A percentile compares a stretch with the other conserved stretches of the same genome.
Evolutionary conservation across 116 monocot genomes (phyloP).

Genomic region (Papilionanthe hybrid): DNA sequence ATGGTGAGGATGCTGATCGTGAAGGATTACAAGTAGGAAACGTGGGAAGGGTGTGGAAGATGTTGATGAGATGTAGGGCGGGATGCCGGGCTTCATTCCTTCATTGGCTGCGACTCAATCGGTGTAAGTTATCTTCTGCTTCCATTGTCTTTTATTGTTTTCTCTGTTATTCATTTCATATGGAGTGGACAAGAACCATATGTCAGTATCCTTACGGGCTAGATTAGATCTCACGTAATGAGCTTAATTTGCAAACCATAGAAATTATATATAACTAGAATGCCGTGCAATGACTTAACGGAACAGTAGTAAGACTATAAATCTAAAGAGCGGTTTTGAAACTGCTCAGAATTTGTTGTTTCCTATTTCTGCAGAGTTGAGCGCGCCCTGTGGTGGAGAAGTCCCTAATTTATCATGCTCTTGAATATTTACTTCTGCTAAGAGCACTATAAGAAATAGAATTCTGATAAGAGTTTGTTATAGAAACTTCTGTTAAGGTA

Average conservation of each 20-base stretch:
- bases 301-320: neutral
- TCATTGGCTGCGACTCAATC: constrained; percentile 6
- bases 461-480: neutral
- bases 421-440: neutral
- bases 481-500: neutral
- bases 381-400: neutral
- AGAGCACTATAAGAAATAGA: neutral
- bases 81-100: constrained; percentile 29
- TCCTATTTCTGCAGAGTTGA: neutral
- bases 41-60: constrained; percentile 15
- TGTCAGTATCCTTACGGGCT: neutral
- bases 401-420: neutral
- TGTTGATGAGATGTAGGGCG: constrained; percentile 7
- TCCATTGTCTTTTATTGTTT: neutral
- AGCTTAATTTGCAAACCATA: neutral
- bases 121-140: constrained; percentile 4
- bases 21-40: constrained; percentile 26
- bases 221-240: neutral
- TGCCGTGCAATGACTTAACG: neutral
- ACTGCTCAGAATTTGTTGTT: neutral
- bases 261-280: neutral
- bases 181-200: neutral
- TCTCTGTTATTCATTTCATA: neutral
- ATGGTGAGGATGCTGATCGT: constrained; percentile 9
- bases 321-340: neutral